Percentiles rank a stretch among this genome's conserved stretches.
Conservation (phyloP, 768 basidiomycete genomes). For the Macrocybe gigantea region DNA sequence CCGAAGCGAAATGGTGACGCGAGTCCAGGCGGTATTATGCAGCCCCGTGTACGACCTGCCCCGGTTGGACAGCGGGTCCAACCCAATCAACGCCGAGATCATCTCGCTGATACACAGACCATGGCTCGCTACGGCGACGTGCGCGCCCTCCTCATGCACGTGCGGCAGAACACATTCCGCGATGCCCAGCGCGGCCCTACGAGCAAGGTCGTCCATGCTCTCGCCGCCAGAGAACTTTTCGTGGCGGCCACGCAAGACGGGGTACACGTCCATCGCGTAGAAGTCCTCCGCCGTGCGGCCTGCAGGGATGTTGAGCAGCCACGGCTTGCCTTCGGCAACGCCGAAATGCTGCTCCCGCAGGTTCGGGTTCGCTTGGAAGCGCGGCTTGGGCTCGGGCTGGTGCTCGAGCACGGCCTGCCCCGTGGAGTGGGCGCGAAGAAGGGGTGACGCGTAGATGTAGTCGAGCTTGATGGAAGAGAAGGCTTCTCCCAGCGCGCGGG, state of each 20-base stretch:
- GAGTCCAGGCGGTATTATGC: conserved; percentile 72
- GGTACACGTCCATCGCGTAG: conserved; percentile 46
- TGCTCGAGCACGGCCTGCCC: conserved; percentile 47
- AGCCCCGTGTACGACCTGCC: conserved; percentile 40
- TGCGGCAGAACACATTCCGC: conserved; percentile 53
- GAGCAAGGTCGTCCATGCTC: conserved; percentile 54
- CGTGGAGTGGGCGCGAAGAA: conserved; percentile 60
- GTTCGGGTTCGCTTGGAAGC: conserved; percentile 45
- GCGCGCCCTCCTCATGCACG: conserved; percentile 38
- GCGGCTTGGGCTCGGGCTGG: conserved; percentile 46
- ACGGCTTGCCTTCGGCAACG: conserved; percentile 59
- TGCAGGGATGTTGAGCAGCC: conserved; percentile 28
- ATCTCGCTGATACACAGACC: conserved; percentile 66
- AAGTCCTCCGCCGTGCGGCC: conserved; percentile 35
- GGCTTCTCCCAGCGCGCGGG: conserved; percentile 49
- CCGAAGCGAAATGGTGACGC: conserved; percentile 42
- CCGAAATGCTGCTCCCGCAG: conserved; percentile 73
- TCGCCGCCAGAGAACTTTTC: conserved; percentile 67
- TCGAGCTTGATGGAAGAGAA: conserved; percentile 44
- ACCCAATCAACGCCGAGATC: conserved; percentile 44
- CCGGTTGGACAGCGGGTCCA: conserved; percentile 40
- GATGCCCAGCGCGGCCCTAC: conserved; percentile 47
- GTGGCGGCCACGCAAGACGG: conserved; percentile 37
- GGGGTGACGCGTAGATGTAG: conserved; percentile 61
- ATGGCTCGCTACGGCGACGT: conserved; percentile 70